Evolutionary conservation across 805 yeast species (phyloP).

Genomic region (Sugiyamaella valdiviana): DNA sequence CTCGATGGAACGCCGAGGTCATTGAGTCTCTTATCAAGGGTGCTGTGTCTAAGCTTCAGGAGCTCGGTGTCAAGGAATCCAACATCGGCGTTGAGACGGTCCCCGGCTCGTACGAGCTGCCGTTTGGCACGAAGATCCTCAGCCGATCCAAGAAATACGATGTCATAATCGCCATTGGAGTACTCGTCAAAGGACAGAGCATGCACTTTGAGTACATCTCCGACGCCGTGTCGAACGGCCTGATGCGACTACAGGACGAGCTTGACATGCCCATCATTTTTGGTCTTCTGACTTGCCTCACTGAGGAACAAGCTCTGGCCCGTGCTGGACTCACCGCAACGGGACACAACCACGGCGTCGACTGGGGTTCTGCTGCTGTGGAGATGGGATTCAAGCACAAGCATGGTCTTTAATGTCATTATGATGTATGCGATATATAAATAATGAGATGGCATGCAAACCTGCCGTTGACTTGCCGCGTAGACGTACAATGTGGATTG

Average conservation of each 20-base stretch:
- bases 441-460: background rate
- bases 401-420: background rate
- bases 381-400: conserved; percentile 60
- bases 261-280: conserved; percentile 76
- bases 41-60: conserved; percentile 51
- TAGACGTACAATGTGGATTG: too few species aligned
- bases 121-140: conserved; percentile 59
- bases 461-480: background rate
- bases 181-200: conserved; percentile 90
- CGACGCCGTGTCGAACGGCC: conserved; percentile 76
- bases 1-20: conserved; percentile 85
- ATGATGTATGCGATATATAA: background rate
- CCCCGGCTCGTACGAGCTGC: conserved; percentile 94
- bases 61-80: conserved; percentile 64
- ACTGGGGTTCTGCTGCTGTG: conserved; percentile 99
- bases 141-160: conserved; percentile 37
- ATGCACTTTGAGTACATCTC: conserved; percentile 98
- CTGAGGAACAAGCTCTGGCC: conserved; percentile 87
- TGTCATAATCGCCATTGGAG: conserved; percentile 91
- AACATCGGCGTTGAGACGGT: conserved; percentile 79
- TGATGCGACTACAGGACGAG: conserved; percentile 74
- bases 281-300: conserved; percentile 87
- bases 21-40: conserved; percentile 79
- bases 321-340: conserved; percentile 79
- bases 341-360: conserved; percentile 92